Conservation (phyloP, 305 asterid species). For the Fraxinus dipetala region DNA sequence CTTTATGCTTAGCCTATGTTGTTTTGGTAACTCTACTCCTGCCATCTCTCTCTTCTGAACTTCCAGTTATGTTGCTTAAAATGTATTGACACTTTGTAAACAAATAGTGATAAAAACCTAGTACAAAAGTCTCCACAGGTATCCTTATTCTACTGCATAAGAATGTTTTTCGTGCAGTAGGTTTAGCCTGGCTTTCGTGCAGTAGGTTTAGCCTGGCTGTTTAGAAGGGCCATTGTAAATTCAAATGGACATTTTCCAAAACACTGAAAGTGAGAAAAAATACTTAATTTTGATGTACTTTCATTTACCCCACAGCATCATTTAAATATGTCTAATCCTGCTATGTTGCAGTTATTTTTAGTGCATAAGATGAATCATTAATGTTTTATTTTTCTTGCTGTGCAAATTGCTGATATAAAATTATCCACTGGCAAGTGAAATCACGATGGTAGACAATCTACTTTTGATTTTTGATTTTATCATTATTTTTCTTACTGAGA, state of each 20-base stretch:
- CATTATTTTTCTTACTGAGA: background rate
- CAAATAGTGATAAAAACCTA: background rate
- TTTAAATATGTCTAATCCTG: background rate
- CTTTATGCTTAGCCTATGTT: background rate
- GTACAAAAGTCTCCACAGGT: background rate
- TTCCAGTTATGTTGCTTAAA: background rate
- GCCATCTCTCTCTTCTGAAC: background rate
- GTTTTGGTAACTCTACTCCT: background rate
- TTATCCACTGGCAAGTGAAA: background rate
- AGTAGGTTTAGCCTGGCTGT: background rate
- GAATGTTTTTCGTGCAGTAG: background rate
- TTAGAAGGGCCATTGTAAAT: background rate
- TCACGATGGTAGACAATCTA: background rate
- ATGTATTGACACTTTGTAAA: background rate
- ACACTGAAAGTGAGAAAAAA: background rate
- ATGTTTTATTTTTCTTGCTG: background rate
- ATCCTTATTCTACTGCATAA: conserved; percentile 4
- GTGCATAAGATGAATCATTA: background rate
- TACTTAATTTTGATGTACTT: background rate
- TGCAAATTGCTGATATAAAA: background rate
- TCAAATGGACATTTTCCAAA: background rate
- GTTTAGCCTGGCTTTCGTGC: background rate
- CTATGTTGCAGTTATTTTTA: background rate
- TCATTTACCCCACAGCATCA: background rate
- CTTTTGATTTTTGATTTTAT: background rate